Evolutionary conservation across 2,329 filamentous ascomycete species (phyloP).

Genomic region (Ceratocystiopsis brevicomis): DNA sequence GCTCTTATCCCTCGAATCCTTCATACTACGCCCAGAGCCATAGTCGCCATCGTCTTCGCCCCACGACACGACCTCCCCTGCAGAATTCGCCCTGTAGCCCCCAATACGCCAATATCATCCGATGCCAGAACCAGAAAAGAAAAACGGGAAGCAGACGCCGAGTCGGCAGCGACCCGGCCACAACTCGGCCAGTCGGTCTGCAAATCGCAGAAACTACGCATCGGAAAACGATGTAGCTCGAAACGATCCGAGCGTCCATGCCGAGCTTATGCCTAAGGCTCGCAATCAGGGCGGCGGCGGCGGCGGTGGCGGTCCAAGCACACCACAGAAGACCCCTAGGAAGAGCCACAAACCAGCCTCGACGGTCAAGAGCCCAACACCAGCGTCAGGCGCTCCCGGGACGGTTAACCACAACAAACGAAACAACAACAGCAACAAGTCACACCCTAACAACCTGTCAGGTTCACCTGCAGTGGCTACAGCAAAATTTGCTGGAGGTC

Average conservation of each 20-base stretch:
- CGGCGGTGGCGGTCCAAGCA: conserved; percentile 1
- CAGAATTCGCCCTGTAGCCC: no score
- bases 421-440: conserved; percentile 14
- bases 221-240: conserved; percentile 35
- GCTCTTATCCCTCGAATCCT: no score
- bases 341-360: no score
- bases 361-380: conserved; percentile 10
- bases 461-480: conserved; percentile 22
- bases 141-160: conserved; percentile 16
- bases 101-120: no score
- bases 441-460: conserved; percentile 14
- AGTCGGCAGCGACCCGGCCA: conserved; percentile 22
- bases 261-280: conserved; percentile 11
- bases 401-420: conserved; percentile 12
- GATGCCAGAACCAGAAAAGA: no score
- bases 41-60: no score
- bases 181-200: conserved; percentile 17
- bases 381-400: conserved; percentile 12
- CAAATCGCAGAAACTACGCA: conserved; percentile 33
- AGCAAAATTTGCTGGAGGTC: conserved; percentile 16
- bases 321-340: conserved; percentile 5
- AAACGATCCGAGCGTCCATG: conserved; percentile 17
- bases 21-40: no score
- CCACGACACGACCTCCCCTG: no score
- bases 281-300: not conserved